Percentiles rank a stretch among this genome's conserved stretches.
Conservation (phyloP, 305 asterid genomes). For the Nicotiana rustica region DNA sequence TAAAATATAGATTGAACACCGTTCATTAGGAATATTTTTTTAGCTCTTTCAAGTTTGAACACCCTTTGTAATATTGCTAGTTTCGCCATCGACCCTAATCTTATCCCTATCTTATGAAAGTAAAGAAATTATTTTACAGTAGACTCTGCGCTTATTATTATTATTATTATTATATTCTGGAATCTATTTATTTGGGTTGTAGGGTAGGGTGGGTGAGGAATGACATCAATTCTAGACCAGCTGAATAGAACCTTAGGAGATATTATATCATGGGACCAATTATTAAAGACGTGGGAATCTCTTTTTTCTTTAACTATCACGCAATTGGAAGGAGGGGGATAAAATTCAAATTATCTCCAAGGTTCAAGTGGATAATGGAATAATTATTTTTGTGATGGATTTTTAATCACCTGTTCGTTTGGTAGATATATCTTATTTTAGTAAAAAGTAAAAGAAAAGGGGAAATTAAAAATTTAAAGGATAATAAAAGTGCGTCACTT, state of each 20-base stretch:
- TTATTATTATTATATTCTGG: not conserved
- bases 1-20: too few relatives aligned
- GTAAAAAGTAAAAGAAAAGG: not conserved
- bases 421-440: not conserved
- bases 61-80: too few relatives aligned
- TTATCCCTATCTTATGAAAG: too few relatives aligned
- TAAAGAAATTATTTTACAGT: too few relatives aligned
- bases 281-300: not conserved
- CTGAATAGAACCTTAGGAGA: constrained; percentile 2
- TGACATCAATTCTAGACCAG: constrained; percentile 11
- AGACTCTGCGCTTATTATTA: not conserved
- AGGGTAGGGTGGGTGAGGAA: constrained; percentile 5
- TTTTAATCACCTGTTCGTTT: not conserved
- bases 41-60: too few relatives aligned
- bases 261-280: constrained; percentile 30
- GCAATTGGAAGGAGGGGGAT: constrained; percentile 9
- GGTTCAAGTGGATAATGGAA: constrained; percentile 15
- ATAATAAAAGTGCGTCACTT: constrained; percentile 17
- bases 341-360: constrained; percentile 24
- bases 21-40: too few relatives aligned
- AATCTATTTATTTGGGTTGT: not conserved
- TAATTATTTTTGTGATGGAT: constrained; percentile 27
- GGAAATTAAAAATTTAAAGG: not conserved
- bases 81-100: too few relatives aligned
- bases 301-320: not conserved